A percentile compares a stretch with the other conserved stretches of the same genome.
phyloP scores from a whole-genome alignment of 306 rosid genomes.

The Fagus crenata region DNA sequence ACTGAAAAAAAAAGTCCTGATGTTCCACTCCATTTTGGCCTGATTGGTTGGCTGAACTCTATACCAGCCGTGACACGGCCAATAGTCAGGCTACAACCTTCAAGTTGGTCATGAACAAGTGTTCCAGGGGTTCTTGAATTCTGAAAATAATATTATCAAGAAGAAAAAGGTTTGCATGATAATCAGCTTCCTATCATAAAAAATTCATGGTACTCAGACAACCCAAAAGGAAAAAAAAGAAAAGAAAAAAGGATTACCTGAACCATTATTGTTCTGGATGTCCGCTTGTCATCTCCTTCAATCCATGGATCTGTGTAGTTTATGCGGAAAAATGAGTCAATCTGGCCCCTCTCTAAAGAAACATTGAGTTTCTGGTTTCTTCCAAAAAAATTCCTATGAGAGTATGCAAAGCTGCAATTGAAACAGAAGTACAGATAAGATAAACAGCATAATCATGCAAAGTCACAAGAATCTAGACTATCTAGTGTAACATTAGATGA shows the following conservation, averaged over 20 bases:
- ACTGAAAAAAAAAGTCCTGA: slow-evolving; percentile 89
- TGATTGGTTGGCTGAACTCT: slow-evolving; percentile 85
- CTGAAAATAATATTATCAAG: slow-evolving; percentile 42
- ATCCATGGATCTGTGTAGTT: slow-evolving; percentile 98
- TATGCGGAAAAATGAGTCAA: slow-evolving; percentile 88
- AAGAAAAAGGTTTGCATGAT: slow-evolving; percentile 23
- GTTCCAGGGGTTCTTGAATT: slow-evolving; percentile 97
- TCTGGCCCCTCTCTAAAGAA: slow-evolving; percentile 95
- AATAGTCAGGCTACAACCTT: slow-evolving; percentile 60
- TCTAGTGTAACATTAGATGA: not conserved
- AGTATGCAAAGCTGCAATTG: slow-evolving; percentile 82
- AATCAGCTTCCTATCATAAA: slow-evolving; percentile 17
- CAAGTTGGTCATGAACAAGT: slow-evolving; percentile 67
- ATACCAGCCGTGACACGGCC: slow-evolving; percentile 83
- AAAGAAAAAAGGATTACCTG: slow-evolving; percentile 60
- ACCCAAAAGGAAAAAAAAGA: no score
- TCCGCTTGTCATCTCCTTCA: slow-evolving; percentile 95
- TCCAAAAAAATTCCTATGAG: slow-evolving; percentile 95
- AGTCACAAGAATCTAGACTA: slow-evolving; percentile 5
- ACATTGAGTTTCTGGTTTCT: slow-evolving; percentile 85
- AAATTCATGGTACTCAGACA: not conserved
- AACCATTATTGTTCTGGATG: slow-evolving; percentile 88
- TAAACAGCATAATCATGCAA: not conserved
- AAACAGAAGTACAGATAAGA: slow-evolving; percentile 30
- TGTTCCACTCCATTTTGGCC: slow-evolving; percentile 97